Evolutionary conservation across 208 protist species (phyloP).

Genomic region (Trypanosoma congolense): DNA sequence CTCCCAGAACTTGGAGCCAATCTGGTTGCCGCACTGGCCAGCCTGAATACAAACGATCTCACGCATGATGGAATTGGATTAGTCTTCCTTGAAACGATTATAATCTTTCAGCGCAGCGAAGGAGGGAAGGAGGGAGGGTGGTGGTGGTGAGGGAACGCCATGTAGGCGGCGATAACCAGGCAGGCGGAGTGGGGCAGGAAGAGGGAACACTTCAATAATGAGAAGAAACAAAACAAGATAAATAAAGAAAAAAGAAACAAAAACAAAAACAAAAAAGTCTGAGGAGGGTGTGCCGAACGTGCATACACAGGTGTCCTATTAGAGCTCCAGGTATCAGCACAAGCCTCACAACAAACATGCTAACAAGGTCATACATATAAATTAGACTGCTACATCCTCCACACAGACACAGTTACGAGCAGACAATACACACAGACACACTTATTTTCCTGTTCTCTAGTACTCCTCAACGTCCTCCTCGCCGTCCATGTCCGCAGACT

Average conservation of each 20-base stretch:
- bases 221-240: too few relatives aligned
- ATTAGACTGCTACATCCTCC: too few relatives aligned
- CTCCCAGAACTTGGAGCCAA: conserved; percentile 83
- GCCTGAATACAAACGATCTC: conserved; percentile 77
- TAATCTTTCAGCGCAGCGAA: conserved; percentile 2
- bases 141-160: not conserved
- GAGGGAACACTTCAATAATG: too few relatives aligned
- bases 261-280: too few relatives aligned
- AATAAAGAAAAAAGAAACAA: too few relatives aligned
- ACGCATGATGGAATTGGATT: conserved; percentile 68
- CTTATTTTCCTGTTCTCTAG: not conserved
- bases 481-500: conserved; percentile 85
- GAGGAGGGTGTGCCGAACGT: too few relatives aligned
- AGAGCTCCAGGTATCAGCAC: too few relatives aligned
- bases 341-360: too few relatives aligned
- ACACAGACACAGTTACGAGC: not conserved
- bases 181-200: too few relatives aligned
- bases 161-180: conserved; percentile 8
- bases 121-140: not conserved
- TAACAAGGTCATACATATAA: too few relatives aligned
- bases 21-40: conserved; percentile 79
- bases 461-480: conserved; percentile 92
- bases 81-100: conserved; percentile 11
- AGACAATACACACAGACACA: not conserved
- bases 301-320: too few relatives aligned